A percentile compares a stretch with the other conserved stretches of the same genome.
phyloP scores from a whole-genome alignment of 305 asterid species.

The Salvia sclarea region DNA sequence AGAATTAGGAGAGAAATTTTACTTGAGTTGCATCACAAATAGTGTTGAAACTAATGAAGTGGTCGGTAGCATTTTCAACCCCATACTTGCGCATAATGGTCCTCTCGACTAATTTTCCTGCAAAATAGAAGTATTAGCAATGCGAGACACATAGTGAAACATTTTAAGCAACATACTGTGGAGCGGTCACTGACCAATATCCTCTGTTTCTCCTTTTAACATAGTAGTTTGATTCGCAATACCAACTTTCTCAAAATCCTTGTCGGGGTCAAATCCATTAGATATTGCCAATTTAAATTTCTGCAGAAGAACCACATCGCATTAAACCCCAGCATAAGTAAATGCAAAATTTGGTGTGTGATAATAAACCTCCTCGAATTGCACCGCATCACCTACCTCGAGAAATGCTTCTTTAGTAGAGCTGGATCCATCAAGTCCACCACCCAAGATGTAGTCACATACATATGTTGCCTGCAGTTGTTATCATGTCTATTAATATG shows the following conservation, averaged over 20 bases:
- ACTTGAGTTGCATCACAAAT: conserved; percentile 92
- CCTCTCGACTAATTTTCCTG: conserved; percentile 73
- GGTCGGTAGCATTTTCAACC: conserved; percentile 73
- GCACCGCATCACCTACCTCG: no score
- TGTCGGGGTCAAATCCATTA: conserved; percentile 88
- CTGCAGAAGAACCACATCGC: conserved; percentile 48
- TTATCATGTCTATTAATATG: conserved; percentile 4
- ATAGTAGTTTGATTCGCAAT: conserved; percentile 98
- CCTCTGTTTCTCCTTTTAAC: conserved; percentile 99
- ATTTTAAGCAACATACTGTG: conserved; percentile 15
- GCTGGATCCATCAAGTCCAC: conserved; percentile 94
- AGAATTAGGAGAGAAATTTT: conserved; percentile 29
- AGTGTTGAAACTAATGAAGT: conserved; percentile 96
- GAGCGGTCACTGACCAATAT: conserved; percentile 72
- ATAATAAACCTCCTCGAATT: no score
- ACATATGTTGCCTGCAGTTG: conserved; percentile 62
- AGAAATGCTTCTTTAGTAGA: conserved; percentile 91
- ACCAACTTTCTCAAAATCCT: conserved; percentile 84
- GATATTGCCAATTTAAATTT: conserved; percentile 85
- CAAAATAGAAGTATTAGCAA: conserved; percentile 30
- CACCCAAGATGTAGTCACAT: conserved; percentile 83
- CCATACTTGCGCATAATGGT: conserved; percentile 90
- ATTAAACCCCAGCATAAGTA: conserved; percentile 29
- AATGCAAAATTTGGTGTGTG: conserved; percentile 13
- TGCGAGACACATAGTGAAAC: conserved; percentile 5